Percentiles rank a stretch among this genome's conserved stretches.
phyloP scores from a whole-genome alignment of 768 basidiomycete species.

The Coprinellus micaceus region DNA sequence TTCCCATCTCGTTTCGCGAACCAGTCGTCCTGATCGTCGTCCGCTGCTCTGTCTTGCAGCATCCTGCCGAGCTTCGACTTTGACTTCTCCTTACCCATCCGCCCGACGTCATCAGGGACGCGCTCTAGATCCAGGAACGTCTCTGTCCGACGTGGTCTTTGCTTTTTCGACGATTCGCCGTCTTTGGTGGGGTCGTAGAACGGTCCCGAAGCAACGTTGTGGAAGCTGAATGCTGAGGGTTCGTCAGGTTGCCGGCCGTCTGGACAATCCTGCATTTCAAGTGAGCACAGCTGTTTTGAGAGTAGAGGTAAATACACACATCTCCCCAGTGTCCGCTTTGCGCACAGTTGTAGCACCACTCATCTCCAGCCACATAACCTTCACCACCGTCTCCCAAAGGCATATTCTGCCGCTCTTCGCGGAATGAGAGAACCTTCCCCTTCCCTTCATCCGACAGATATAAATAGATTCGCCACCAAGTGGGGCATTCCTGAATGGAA shows the following conservation, averaged over 20 bases:
- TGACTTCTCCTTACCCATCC: slow-evolving; percentile 58
- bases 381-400: slow-evolving; percentile 69
- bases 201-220: slow-evolving; percentile 62
- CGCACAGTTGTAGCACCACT: slow-evolving; percentile 85
- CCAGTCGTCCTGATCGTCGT: slow-evolving; percentile 64
- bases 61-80: slow-evolving; percentile 50
- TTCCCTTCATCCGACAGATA: slow-evolving; percentile 60
- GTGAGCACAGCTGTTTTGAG: not conserved
- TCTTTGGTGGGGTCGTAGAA: slow-evolving; percentile 49
- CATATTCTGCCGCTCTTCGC: slow-evolving; percentile 48
- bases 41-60: slow-evolving; percentile 37
- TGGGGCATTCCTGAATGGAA: slow-evolving; percentile 70
- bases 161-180: slow-evolving; percentile 19
- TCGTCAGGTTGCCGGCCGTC: slow-evolving; percentile 45
- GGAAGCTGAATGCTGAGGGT: slow-evolving; percentile 63
- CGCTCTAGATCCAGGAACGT: slow-evolving; percentile 42
- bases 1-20: slow-evolving; percentile 38
- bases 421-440: slow-evolving; percentile 35
- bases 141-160: slow-evolving; percentile 29
- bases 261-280: slow-evolving; percentile 53
- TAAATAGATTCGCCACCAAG: slow-evolving; percentile 76
- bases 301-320: slow-evolving; percentile 38
- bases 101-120: slow-evolving; percentile 61
- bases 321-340: slow-evolving; percentile 73
- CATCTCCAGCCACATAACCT: slow-evolving; percentile 67